Percentiles rank a stretch among this genome's conserved stretches.
phyloP scores from a whole-genome alignment of 1,284 basidiomycete species.

The Pseudozyma hubeiensis region DNA sequence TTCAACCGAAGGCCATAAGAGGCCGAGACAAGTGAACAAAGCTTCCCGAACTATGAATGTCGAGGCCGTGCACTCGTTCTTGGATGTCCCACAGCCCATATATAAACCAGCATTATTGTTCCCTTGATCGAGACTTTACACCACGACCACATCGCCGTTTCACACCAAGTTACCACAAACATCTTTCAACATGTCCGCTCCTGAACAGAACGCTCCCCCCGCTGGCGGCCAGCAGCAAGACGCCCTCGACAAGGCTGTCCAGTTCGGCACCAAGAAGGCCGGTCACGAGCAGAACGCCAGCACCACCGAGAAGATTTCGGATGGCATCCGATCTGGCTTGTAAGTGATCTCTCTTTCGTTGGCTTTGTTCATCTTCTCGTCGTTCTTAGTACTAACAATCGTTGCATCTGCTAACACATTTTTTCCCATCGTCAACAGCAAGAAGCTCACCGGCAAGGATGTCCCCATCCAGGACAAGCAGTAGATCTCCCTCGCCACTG shows the following conservation, averaged over 20 bases:
- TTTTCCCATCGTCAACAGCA: constrained; percentile 27
- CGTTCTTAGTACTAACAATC: neutral
- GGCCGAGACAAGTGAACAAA: too few species aligned
- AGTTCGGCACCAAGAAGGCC: constrained; percentile 37
- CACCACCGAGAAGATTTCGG: constrained; percentile 60
- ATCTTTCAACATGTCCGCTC: constrained; percentile 36
- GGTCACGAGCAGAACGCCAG: constrained; percentile 46
- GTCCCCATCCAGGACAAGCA: constrained; percentile 63
- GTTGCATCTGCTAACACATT: neutral
- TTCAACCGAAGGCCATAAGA: too few species aligned
- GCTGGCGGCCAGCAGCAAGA: constrained; percentile 51
- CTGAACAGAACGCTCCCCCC: constrained; percentile 23
- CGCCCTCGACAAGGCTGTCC: constrained; percentile 58
- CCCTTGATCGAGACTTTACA: too few species aligned
- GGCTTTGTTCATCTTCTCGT: neutral
- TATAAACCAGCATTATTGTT: too few species aligned
- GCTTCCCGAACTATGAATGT: too few species aligned
- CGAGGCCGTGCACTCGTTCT: too few species aligned
- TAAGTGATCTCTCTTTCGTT: constrained; percentile 9
- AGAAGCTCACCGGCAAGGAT: constrained; percentile 61
- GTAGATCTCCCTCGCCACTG: constrained; percentile 11
- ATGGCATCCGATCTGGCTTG: constrained; percentile 57
- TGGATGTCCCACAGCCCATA: too few species aligned
- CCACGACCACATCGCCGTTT: too few species aligned
- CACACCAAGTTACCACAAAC: too few species aligned